These are phyloP conservation scores for Plasmopara muralis DNA, from an alignment of 352 stramenopile species.

Conservation along the genomic window DNA sequence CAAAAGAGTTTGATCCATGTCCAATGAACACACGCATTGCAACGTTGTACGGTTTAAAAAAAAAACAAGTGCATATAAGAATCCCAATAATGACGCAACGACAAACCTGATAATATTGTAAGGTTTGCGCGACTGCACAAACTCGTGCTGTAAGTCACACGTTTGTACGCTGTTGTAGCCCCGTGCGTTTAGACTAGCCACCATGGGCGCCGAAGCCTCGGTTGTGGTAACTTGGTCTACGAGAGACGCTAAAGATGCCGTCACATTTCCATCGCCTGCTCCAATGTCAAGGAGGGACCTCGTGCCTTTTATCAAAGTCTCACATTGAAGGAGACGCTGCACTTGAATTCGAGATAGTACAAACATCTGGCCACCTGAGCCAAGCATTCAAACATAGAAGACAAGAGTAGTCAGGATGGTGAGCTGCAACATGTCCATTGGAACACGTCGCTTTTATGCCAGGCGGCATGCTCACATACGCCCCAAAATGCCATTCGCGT, in stretches of 20 bases:
- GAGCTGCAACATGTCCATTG: constrained; percentile 11
- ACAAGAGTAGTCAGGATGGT: constrained; percentile 11
- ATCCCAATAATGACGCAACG: constrained; percentile 2
- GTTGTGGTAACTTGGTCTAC: constrained; percentile 63
- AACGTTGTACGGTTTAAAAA: constrained; percentile 21
- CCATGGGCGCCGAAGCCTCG: constrained; percentile 76
- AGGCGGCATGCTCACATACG: constrained; percentile 35
- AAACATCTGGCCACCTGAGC: constrained; percentile 81
- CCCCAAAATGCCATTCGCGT: constrained; percentile 76
- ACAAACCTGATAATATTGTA: constrained; percentile 80
- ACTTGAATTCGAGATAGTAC: constrained; percentile 72
- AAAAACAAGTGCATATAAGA: constrained; percentile 11
- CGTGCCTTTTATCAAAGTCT: constrained; percentile 23
- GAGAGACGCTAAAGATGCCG: constrained; percentile 65
- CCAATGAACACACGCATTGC: constrained; percentile 23
- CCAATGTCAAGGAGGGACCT: constrained; percentile 73
- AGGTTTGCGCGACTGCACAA: constrained; percentile 55
- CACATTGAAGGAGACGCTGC: constrained; percentile 46
- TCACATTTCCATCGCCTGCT: constrained; percentile 80
- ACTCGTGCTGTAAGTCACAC: constrained; percentile 55
- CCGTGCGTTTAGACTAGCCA: constrained; percentile 59
- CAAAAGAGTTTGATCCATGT: constrained; percentile 11
- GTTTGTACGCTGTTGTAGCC: constrained; percentile 78
- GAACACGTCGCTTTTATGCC: constrained; percentile 7
- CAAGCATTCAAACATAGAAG: neutral